Evolutionary conservation across 768 basidiomycete genomes (phyloP).

Genomic region (Mycena haematopus): DNA sequence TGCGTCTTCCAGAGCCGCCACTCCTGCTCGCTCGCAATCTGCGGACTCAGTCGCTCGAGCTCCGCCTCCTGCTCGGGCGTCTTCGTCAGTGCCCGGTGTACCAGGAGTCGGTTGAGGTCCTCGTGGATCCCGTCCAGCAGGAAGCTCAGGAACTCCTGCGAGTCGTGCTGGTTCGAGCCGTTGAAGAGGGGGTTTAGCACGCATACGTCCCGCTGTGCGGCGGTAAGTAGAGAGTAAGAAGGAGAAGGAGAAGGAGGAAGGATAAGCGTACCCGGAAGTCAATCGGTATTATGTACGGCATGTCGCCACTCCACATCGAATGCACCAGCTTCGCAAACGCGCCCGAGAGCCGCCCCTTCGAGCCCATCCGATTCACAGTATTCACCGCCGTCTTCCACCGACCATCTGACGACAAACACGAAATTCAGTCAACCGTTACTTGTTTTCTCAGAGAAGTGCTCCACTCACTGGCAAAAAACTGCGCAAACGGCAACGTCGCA

Average conservation of each 20-base stretch:
- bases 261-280: slow-evolving; percentile 75
- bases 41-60: slow-evolving; percentile 83
- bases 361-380: slow-evolving; percentile 83
- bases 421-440: slow-evolving; percentile 20
- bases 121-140: slow-evolving; percentile 92
- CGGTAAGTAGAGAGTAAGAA: slow-evolving; percentile 7
- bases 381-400: slow-evolving; percentile 88
- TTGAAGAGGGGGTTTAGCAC: slow-evolving; percentile 75
- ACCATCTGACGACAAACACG: slow-evolving; percentile 62
- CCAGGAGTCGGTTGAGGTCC: slow-evolving; percentile 82
- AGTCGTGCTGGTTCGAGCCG: slow-evolving; percentile 93
- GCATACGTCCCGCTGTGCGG: slow-evolving; percentile 46
- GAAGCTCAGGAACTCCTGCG: slow-evolving; percentile 95
- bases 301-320: slow-evolving; percentile 87
- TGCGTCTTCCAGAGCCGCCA: slow-evolving; percentile 90
- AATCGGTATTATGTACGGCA: slow-evolving; percentile 81
- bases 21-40: slow-evolving; percentile 90
- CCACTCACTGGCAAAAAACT: slow-evolving; percentile 85
- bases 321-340: slow-evolving; percentile 86
- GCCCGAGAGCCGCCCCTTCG: slow-evolving; percentile 79
- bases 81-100: slow-evolving; percentile 66
- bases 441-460: background rate
- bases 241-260: background rate
- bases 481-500: slow-evolving; percentile 91
- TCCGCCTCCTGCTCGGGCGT: slow-evolving; percentile 87